Base-by-base conservation (phyloP, 192 early-diverging fungal species). In the Coemansia sp. region DNA sequence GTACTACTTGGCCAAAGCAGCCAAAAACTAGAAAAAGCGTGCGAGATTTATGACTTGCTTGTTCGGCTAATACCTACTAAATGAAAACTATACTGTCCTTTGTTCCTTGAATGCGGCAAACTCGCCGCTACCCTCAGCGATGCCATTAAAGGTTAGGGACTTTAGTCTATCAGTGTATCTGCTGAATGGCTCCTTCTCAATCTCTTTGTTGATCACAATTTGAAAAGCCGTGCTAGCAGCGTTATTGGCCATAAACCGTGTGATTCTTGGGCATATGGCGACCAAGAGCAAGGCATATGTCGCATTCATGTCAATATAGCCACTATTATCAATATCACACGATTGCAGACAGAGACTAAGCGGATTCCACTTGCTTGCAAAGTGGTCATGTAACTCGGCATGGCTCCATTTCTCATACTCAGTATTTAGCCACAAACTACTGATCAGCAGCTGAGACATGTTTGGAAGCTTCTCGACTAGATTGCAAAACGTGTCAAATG, bases 1-100 rank as follows among this genome's bases (percentile, higher is more conserved):
- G 1, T 69, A 60, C 35, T 76, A 76, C 58, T 20, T 81, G 55
- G 78, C 69, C 42, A 70, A 57, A 47, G 56, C 75, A 4, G 37
- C 64, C 12, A 66, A 70, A 50, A 61, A 42, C 39, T 66, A 52
- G 35, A 57, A 28, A 33, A 42, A 34, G 13, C 25, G 45, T 9
- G 26, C 28, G 1, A 12, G 36, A 18, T 20, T 13, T 39, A 6
- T 60, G 39, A 20, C 35, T 47, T 21, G 28, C 33, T 25, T 16
- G 13, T 11, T 42, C 31, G 31, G 31, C 4, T 31, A 4, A 31
- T 31, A 31, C 4, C 31, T 31, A 31, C 31, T 31, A 52, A 52
- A 52, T 47, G 45, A 52, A 25, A 26, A 14, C 48, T 25, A 52
- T 52, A 18, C 21, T 52, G 25, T 1, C 23, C 2, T 12, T 25